phyloP scores from a whole-genome alignment of 441 rosid species.

The Populus hybrid region DNA sequence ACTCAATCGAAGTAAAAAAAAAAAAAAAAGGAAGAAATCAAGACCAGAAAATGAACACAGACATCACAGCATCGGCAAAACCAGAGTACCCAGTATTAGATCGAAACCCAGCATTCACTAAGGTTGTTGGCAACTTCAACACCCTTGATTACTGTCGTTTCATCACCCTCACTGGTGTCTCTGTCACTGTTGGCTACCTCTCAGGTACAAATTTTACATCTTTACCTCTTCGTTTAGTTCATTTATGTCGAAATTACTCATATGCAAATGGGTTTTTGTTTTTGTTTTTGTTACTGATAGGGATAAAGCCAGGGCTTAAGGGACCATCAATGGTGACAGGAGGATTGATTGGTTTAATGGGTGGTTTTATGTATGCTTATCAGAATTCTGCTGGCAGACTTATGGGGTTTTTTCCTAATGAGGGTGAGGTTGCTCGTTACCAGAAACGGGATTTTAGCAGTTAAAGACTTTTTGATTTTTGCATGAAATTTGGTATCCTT shows the following conservation, averaged over 20 bases:
- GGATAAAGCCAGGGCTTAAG: conserved; percentile 75
- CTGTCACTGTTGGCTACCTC: conserved; percentile 94
- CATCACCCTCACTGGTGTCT: conserved; percentile 69
- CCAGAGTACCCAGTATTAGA: conserved; percentile 69
- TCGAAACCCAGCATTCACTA: conserved; percentile 68
- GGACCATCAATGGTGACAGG: conserved; percentile 97
- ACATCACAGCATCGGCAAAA: conserved; percentile 57
- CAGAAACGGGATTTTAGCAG: too few species aligned
- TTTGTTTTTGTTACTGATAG: conserved; percentile 23
- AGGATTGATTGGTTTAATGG: conserved; percentile 88
- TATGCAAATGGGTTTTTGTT: not conserved
- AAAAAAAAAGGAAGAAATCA: too few species aligned
- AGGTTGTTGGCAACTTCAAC: conserved; percentile 70
- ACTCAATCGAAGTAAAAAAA: not conserved
- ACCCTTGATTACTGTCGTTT: conserved; percentile 82
- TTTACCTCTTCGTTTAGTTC: not conserved
- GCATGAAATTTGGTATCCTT: too few species aligned
- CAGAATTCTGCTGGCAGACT: conserved; percentile 93
- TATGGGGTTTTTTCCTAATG: conserved; percentile 93
- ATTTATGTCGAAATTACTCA: not conserved
- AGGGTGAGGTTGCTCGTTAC: conserved; percentile 63
- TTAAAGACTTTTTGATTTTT: too few species aligned
- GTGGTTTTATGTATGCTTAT: conserved; percentile 98
- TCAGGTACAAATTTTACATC: conserved; percentile 42
- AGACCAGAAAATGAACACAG: conserved; percentile 60